A percentile compares a stretch with the other conserved stretches of the same genome.
These are phyloP conservation scores for Pythium aristosporum DNA, from an alignment of 352 stramenopile genomes.

Conservation along the genomic window DNA sequence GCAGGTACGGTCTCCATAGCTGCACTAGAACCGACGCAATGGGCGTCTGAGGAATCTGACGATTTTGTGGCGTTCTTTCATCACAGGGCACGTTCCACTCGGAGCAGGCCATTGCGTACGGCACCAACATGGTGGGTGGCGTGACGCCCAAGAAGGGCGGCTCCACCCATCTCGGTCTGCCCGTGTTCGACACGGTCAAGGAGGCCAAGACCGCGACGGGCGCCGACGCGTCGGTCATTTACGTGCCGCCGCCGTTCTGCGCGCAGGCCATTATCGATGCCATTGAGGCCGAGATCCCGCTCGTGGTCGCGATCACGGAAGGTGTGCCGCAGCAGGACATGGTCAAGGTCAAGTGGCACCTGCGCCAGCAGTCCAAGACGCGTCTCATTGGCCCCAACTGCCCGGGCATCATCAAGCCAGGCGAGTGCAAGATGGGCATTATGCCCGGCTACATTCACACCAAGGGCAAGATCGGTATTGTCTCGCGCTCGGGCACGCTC, in stretches of 20 bases:
- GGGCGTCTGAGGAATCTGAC: background rate
- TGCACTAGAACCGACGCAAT: background rate
- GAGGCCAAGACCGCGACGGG: conserved; percentile 86
- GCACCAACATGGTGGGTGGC: conserved; percentile 99
- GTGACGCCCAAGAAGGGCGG: conserved; percentile 99
- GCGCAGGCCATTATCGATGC: conserved; percentile 98
- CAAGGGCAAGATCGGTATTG: conserved; percentile 98
- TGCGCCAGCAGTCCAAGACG: conserved; percentile 92
- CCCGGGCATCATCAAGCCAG: conserved; percentile 99
- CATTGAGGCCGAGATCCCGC: conserved; percentile 95
- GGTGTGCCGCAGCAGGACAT: conserved; percentile 99
- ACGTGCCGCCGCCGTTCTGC: conserved; percentile 98
- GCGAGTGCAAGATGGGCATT: conserved; percentile 99
- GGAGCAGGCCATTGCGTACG: conserved; percentile 99
- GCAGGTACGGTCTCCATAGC: conserved; percentile 70
- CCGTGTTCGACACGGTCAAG: conserved; percentile 98
- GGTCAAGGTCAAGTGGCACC: conserved; percentile 96
- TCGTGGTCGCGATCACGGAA: conserved; percentile 99
- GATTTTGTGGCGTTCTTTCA: background rate
- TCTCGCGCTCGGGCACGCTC: conserved; percentile 97
- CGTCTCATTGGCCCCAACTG: conserved; percentile 99
- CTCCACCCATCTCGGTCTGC: conserved; percentile 95
- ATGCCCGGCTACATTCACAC: conserved; percentile 99
- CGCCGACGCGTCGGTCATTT: conserved; percentile 98
- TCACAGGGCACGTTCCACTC: conserved; percentile 97